A percentile compares a stretch with the other conserved stretches of the same genome.
Conservation (phyloP, 73 alveolate species). For the Paramecium tetraurelia region DNA sequence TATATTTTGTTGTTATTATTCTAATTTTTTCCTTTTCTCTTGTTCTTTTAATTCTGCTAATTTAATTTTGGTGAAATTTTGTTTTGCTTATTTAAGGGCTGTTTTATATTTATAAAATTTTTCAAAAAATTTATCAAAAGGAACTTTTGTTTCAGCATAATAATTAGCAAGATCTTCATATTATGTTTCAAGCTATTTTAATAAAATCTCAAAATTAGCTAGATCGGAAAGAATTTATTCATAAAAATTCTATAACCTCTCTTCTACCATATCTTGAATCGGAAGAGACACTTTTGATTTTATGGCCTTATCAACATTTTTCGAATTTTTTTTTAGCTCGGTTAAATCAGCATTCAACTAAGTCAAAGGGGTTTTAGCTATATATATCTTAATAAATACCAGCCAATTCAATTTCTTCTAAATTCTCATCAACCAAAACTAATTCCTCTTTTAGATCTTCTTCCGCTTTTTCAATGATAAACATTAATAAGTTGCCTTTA, state of each 20-base stretch:
- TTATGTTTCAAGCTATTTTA: background rate
- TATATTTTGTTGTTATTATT: background rate
- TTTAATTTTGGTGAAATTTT: background rate
- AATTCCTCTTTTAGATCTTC: background rate
- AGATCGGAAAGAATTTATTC: background rate
- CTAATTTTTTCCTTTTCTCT: background rate
- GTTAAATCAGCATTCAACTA: constrained; percentile 27
- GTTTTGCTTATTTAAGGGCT: background rate
- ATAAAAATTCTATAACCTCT: background rate
- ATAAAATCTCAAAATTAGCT: background rate
- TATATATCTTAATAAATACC: constrained; percentile 53
- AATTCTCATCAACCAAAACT: constrained; percentile 17
- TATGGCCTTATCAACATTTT: background rate
- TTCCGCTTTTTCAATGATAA: constrained; percentile 52
- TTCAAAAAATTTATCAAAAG: constrained; percentile 30
- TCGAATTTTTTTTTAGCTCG: background rate
- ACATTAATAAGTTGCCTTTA: constrained; percentile 70
- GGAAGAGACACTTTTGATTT: background rate
- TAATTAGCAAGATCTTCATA: background rate
- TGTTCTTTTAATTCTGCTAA: background rate
- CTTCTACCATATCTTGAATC: background rate
- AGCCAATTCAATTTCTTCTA: constrained; percentile 63
- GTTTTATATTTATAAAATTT: background rate
- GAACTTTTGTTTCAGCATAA: constrained; percentile 22
- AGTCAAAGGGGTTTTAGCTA: constrained; percentile 53